Percentiles rank a stretch among this genome's conserved stretches.
Evolutionary conservation across 2,329 filamentous ascomycete species (phyloP).

Genomic region (Gaeumannomyces tritici): DNA sequence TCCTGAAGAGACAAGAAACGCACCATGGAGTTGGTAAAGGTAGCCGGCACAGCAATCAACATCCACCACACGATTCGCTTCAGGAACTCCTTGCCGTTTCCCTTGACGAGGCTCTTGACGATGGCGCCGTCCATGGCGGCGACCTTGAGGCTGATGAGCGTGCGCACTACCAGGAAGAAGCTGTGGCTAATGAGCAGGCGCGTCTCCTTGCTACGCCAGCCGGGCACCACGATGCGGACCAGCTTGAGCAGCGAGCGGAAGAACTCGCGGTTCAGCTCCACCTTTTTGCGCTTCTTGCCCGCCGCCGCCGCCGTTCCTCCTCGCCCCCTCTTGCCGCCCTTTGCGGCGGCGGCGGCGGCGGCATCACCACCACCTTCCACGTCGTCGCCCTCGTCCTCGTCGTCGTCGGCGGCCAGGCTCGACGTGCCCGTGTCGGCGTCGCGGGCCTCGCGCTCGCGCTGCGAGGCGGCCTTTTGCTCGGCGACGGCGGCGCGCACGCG

Average conservation of each 20-base stretch:
- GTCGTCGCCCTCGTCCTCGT: conserved; percentile 10
- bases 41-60: conserved; percentile 89
- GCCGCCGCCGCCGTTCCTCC: background rate
- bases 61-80: conserved; percentile 95
- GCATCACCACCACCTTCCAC: conserved; percentile 10
- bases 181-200: conserved; percentile 82
- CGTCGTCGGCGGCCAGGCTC: conserved; percentile 22
- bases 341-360: conserved; percentile 11
- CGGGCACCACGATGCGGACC: conserved; percentile 79
- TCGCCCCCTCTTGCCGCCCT: background rate
- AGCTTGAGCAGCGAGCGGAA: conserved; percentile 66
- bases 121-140: conserved; percentile 91
- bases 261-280: conserved; percentile 83
- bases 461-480: conserved; percentile 81
- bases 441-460: conserved; percentile 52
- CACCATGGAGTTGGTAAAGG: conserved; percentile 98
- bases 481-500: conserved; percentile 85
- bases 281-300: conserved; percentile 56
- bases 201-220: conserved; percentile 82
- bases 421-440: conserved; percentile 30
- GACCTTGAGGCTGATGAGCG: conserved; percentile 89
- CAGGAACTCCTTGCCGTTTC: conserved; percentile 83
- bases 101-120: conserved; percentile 85
- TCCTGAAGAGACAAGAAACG: conserved; percentile 17
- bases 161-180: conserved; percentile 83